phyloP scores from a whole-genome alignment of 1,284 basidiomycete species.

The Volvariella volvacea region DNA sequence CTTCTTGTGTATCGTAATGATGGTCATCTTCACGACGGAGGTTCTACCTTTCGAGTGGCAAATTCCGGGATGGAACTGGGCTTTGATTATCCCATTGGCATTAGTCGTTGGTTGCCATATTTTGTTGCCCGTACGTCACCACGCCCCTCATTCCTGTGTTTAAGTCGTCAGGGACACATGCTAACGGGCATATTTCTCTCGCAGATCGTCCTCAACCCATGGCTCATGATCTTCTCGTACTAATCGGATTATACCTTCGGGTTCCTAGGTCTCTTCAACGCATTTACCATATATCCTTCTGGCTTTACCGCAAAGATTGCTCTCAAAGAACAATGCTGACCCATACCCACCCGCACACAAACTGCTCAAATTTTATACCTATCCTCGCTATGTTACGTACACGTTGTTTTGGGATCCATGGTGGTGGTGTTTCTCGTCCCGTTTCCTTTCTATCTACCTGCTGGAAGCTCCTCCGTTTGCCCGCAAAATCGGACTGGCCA shows the following conservation, averaged over 20 bases:
- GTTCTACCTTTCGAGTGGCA: slow-evolving; percentile 60
- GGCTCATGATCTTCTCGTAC: slow-evolving; percentile 74
- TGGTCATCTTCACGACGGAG: slow-evolving; percentile 48
- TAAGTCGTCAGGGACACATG: slow-evolving; percentile 1
- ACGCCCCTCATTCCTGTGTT: slow-evolving; percentile 5
- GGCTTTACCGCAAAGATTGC: no score
- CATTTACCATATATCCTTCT: no score
- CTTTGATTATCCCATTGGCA: slow-evolving; percentile 60
- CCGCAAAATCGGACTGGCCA: no score
- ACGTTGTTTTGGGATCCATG: no score
- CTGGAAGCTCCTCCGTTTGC: no score
- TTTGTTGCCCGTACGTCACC: slow-evolving; percentile 49
- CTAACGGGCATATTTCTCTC: slow-evolving; percentile 8
- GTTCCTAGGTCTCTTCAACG: no score
- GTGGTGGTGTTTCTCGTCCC: no score
- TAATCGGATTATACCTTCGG: slow-evolving; percentile 18
- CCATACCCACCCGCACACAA: no score
- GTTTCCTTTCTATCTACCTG: no score
- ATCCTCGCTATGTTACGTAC: no score
- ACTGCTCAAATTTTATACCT: no score
- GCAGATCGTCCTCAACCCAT: slow-evolving; percentile 69
- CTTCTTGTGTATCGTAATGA: slow-evolving; percentile 41
- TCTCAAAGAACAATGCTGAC: no score
- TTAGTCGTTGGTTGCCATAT: slow-evolving; percentile 59
- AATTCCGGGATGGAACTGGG: slow-evolving; percentile 54